These are phyloP conservation scores for Trypethelium eluteriae DNA, from an alignment of 495 filamentous ascomycete species.

Conservation along the genomic window DNA sequence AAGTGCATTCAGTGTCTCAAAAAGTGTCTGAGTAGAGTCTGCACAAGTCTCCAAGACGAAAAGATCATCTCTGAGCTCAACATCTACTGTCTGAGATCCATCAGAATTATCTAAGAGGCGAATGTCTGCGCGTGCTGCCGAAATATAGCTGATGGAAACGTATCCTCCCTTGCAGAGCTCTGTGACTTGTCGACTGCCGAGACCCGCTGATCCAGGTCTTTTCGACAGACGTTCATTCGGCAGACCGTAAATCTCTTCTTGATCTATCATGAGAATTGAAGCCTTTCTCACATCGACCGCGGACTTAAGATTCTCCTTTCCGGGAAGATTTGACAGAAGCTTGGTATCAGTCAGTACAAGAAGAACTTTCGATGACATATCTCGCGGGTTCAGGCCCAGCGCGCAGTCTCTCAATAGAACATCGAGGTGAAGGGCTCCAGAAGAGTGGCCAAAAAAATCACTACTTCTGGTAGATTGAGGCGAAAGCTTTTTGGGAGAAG, in stretches of 20 bases:
- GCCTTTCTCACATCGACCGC: conserved; percentile 66
- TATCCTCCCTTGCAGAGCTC: conserved; percentile 65
- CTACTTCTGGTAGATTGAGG: conserved; percentile 29
- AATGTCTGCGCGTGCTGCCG: conserved; percentile 61
- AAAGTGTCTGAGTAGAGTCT: conserved; percentile 91
- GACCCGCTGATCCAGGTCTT: conserved; percentile 28
- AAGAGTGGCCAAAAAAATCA: conserved; percentile 19
- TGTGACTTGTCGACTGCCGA: conserved; percentile 53
- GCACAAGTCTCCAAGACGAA: conserved; percentile 91
- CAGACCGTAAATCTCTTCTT: conserved; percentile 32
- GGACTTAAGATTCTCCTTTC: conserved; percentile 51
- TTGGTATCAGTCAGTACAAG: conserved; percentile 71
- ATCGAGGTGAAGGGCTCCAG: conserved; percentile 58
- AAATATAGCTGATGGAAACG: conserved; percentile 77
- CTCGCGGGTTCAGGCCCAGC: conserved; percentile 77
- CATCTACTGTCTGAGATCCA: conserved; percentile 59
- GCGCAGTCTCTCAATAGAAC: conserved; percentile 69
- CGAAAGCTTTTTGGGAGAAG: conserved; percentile 24
- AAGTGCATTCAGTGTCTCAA: conserved; percentile 70
- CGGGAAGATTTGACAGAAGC: conserved; percentile 54
- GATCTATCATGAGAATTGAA: conserved; percentile 75
- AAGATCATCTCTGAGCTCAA: conserved; percentile 76
- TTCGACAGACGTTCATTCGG: conserved; percentile 38
- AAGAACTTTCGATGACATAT: conserved; percentile 61
- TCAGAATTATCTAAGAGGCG: conserved; percentile 46